Evolutionary conservation across 2,329 filamentous ascomycete genomes (phyloP).

Genomic region (Trichoderma sp.): DNA sequence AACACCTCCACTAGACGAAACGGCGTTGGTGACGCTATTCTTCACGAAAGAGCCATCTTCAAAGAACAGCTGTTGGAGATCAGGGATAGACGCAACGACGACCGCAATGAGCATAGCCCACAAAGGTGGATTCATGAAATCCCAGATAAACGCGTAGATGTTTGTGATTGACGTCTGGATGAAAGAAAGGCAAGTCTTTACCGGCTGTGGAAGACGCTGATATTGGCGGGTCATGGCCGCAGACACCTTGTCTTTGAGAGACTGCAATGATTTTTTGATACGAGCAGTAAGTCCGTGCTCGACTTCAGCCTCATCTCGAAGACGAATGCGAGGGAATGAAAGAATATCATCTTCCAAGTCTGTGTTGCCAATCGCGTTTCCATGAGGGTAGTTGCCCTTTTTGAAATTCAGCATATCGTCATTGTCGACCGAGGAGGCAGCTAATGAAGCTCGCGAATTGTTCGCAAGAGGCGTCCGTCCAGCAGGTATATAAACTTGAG

Average conservation of each 20-base stretch:
- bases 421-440: conserved; percentile 53
- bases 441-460: conserved; percentile 54
- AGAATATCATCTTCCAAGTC: conserved; percentile 57
- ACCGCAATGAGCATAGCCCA: conserved; percentile 97
- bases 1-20: conserved; percentile 83
- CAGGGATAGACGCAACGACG: conserved; percentile 83
- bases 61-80: conserved; percentile 85
- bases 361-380: conserved; percentile 31
- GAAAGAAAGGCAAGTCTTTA: conserved; percentile 44
- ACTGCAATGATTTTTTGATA: conserved; percentile 39
- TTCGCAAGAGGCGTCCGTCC: conserved; percentile 59
- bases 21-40: conserved; percentile 88
- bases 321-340: conserved; percentile 63
- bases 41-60: conserved; percentile 84
- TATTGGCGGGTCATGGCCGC: conserved; percentile 38
- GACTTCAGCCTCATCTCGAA: conserved; percentile 46
- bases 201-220: conserved; percentile 47
- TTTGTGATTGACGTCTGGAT: conserved; percentile 45
- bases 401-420: conserved; percentile 38
- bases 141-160: conserved; percentile 72
- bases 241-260: conserved; percentile 34
- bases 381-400: conserved; percentile 35
- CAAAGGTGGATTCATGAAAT: conserved; percentile 97
- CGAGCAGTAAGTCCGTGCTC: conserved; percentile 41
- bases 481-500: conserved; percentile 57